phyloP scores from a whole-genome alignment of 371 early-diverging fungal genomes.

The Actinomortierella wolfii region DNA sequence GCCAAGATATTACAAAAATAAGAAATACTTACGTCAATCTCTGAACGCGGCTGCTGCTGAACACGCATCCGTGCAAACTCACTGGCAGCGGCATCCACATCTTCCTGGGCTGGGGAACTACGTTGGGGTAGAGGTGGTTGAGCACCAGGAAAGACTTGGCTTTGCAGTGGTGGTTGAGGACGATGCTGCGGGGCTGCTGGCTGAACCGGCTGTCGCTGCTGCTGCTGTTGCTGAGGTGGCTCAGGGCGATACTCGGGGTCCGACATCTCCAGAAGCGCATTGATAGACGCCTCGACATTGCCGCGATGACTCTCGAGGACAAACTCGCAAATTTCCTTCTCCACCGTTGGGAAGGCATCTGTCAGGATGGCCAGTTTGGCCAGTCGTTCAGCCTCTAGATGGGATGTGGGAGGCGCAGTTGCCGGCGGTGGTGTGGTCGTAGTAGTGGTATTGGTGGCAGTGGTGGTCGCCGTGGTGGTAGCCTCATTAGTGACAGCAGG shows the following conservation, averaged over 20 bases:
- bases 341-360: conserved; percentile 42
- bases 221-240: conserved; percentile 8
- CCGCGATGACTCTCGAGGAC: conserved; percentile 45
- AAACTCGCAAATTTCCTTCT: conserved; percentile 45
- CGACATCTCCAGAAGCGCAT: conserved; percentile 43
- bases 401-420: conserved; percentile 6
- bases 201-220: background rate
- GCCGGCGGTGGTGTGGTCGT: conserved; percentile 4
- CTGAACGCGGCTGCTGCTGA: conserved; percentile 13
- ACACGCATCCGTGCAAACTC: conserved; percentile 5
- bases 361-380: conserved; percentile 37
- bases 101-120: conserved; percentile 2
- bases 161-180: background rate
- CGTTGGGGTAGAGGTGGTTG: conserved; percentile 36
- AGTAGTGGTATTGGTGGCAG: conserved; percentile 4
- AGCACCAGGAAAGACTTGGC: background rate
- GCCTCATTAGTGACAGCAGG: conserved; percentile 9
- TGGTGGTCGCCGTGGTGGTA: background rate
- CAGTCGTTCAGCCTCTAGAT: conserved; percentile 22
- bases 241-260: conserved; percentile 40
- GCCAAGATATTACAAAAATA: background rate
- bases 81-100: background rate
- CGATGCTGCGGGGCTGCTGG: background rate
- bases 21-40: conserved; percentile 36
- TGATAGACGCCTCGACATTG: conserved; percentile 43